Evolutionary conservation across 2,329 filamentous ascomycete genomes (phyloP).

Genomic region (Talaromyces atroroseus): DNA sequence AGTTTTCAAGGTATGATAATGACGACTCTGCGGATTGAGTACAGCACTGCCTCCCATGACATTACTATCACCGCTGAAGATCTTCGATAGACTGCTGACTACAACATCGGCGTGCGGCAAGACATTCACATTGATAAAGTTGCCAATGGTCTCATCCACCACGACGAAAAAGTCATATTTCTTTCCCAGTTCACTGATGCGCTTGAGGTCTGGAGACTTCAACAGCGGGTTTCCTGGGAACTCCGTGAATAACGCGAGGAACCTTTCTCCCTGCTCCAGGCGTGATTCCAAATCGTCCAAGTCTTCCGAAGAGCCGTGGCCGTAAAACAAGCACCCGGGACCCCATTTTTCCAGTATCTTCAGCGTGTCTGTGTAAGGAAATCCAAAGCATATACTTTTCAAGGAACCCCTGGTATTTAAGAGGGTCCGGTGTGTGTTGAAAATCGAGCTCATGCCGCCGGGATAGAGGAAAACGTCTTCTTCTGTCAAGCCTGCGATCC

Average conservation of each 20-base stretch:
- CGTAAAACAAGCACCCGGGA: conserved; percentile 82
- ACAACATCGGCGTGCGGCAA: conserved; percentile 84
- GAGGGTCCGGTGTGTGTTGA: conserved; percentile 73
- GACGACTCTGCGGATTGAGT: conserved; percentile 61
- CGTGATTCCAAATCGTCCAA: conserved; percentile 75
- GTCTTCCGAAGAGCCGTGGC: conserved; percentile 68
- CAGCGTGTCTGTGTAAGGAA: conserved; percentile 93
- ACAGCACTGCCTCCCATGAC: conserved; percentile 85
- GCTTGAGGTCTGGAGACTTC: conserved; percentile 71
- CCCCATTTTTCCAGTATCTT: conserved; percentile 95
- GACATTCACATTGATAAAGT: conserved; percentile 92
- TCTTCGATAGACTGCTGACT: conserved; percentile 91
- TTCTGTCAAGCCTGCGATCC: conserved; percentile 60
- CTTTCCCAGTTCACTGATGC: conserved; percentile 76
- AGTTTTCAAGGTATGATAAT: conserved; percentile 65
- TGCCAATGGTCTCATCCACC: conserved; percentile 93
- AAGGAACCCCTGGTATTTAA: conserved; percentile 57
- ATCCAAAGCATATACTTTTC: conserved; percentile 81
- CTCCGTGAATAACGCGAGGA: conserved; percentile 83
- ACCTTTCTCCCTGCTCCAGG: conserved; percentile 66
- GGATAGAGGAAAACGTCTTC: conserved; percentile 86
- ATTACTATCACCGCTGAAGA: conserved; percentile 96
- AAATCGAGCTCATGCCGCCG: conserved; percentile 92
- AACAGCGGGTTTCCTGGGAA: conserved; percentile 91
- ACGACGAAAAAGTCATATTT: conserved; percentile 83